Percentiles rank a stretch among this genome's conserved stretches.
phyloP scores from a whole-genome alignment of 768 basidiomycete genomes.

The Neoboletus subvelutipes region DNA sequence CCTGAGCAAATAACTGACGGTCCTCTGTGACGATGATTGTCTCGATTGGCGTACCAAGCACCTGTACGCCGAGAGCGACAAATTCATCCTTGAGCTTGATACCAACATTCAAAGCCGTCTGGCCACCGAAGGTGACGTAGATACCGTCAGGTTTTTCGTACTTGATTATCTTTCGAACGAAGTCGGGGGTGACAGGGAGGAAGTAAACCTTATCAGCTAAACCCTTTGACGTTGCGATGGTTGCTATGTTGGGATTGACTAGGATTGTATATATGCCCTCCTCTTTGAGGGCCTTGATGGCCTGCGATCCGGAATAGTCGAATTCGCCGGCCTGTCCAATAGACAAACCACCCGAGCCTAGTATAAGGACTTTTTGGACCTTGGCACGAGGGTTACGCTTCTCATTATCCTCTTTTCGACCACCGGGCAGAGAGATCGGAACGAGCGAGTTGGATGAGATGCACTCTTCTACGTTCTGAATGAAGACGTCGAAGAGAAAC shows the following conservation, averaged over 20 bases:
- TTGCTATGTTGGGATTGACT: constrained; percentile 98
- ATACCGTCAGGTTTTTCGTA: constrained; percentile 99
- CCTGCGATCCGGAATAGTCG: constrained; percentile 99
- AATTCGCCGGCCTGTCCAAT: constrained; percentile 99
- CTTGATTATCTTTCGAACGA: constrained; percentile 96
- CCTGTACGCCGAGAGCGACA: constrained; percentile 81
- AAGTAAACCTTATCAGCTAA: constrained; percentile 99
- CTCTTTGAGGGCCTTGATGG: constrained; percentile 98
- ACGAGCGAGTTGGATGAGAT: constrained; percentile 51
- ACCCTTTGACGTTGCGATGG: constrained; percentile 95
- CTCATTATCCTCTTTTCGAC: constrained; percentile 83
- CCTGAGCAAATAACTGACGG: constrained; percentile 87
- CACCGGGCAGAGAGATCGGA: constrained; percentile 72
- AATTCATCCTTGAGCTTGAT: constrained; percentile 99
- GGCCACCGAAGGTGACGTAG: constrained; percentile 97
- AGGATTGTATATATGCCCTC: constrained; percentile 99
- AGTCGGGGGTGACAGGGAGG: constrained; percentile 96
- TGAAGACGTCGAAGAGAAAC: constrained; percentile 97
- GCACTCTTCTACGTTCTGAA: constrained; percentile 81
- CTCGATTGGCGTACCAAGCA: constrained; percentile 94
- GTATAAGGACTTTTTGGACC: constrained; percentile 92
- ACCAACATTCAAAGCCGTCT: constrained; percentile 95
- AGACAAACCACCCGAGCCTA: constrained; percentile 95
- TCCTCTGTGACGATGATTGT: constrained; percentile 98
- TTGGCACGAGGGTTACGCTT: constrained; percentile 65